Evolutionary conservation across 2,329 filamentous ascomycete species (phyloP).

Genomic region (Aspergillus pseudoterreus): DNA sequence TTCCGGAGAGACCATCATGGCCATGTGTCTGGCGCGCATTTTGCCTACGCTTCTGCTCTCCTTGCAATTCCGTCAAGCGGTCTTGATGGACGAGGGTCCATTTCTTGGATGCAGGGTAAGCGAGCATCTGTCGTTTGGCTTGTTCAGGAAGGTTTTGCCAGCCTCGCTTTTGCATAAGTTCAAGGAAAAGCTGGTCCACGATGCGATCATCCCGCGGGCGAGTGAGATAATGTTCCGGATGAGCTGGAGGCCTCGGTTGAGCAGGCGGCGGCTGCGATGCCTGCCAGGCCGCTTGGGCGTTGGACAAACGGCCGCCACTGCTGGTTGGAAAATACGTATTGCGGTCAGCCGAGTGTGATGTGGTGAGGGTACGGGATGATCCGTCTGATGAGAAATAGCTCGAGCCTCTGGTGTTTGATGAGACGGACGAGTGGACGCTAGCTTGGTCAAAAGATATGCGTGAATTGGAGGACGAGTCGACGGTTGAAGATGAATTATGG

Average conservation of each 20-base stretch:
- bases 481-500: slow-evolving; percentile 57
- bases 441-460: slow-evolving; percentile 61
- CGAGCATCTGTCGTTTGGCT: slow-evolving; percentile 90
- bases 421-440: slow-evolving; percentile 60
- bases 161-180: slow-evolving; percentile 94
- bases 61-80: slow-evolving; percentile 86
- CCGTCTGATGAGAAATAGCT: slow-evolving; percentile 56
- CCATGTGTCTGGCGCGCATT: slow-evolving; percentile 69
- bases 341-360: slow-evolving; percentile 34
- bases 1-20: slow-evolving; percentile 59
- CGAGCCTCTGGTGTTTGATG: slow-evolving; percentile 56
- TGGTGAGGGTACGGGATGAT: slow-evolving; percentile 42
- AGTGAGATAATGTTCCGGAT: slow-evolving; percentile 39
- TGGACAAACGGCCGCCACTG: slow-evolving; percentile 28
- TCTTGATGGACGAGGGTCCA: slow-evolving; percentile 98
- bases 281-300: slow-evolving; percentile 27
- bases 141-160: slow-evolving; percentile 97
- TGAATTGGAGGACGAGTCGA: slow-evolving; percentile 51
- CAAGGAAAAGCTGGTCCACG: slow-evolving; percentile 86
- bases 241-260: slow-evolving; percentile 27
- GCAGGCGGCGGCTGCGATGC: slow-evolving; percentile 19
- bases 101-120: slow-evolving; percentile 90
- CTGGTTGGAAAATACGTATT: slow-evolving; percentile 22
- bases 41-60: slow-evolving; percentile 82
- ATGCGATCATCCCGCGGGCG: slow-evolving; percentile 59